phyloP scores from a whole-genome alignment of 129 eudicot genomes.

The Oenanthe sinensis region DNA sequence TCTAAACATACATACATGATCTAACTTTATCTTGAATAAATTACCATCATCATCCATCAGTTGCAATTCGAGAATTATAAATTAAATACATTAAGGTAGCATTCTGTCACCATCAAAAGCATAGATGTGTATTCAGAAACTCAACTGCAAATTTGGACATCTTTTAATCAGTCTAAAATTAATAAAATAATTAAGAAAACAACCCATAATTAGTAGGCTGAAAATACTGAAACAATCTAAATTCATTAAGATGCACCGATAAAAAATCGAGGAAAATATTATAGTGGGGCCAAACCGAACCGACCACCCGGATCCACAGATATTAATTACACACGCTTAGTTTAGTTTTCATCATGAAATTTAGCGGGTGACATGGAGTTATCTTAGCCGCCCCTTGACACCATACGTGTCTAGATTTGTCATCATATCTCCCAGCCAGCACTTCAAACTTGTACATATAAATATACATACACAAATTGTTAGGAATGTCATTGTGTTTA shows the following conservation, averaged over 20 bases:
- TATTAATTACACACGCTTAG: not conserved
- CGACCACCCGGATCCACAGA: slow-evolving; percentile 2
- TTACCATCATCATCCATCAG: too few species aligned
- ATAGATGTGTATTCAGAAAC: too few species aligned
- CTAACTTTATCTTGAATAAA: too few species aligned
- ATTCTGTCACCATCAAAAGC: too few species aligned
- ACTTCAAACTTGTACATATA: not conserved
- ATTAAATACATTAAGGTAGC: too few species aligned
- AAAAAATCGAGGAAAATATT: not conserved
- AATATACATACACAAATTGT: not conserved
- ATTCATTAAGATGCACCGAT: not conserved
- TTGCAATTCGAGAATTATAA: too few species aligned
- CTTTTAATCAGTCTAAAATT: not conserved
- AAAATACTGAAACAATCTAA: not conserved
- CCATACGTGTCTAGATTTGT: not conserved
- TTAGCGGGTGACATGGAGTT: not conserved
- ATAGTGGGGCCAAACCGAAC: not conserved
- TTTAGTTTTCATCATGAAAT: not conserved
- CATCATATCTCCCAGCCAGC: not conserved
- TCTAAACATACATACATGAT: too few species aligned
- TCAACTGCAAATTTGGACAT: not conserved
- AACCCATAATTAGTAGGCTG: not conserved
- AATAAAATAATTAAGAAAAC: not conserved
- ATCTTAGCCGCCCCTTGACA: not conserved
- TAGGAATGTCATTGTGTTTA: not conserved